phyloP scores from a whole-genome alignment of 139 green algal species.

The Ettlia oleoabundans region DNA sequence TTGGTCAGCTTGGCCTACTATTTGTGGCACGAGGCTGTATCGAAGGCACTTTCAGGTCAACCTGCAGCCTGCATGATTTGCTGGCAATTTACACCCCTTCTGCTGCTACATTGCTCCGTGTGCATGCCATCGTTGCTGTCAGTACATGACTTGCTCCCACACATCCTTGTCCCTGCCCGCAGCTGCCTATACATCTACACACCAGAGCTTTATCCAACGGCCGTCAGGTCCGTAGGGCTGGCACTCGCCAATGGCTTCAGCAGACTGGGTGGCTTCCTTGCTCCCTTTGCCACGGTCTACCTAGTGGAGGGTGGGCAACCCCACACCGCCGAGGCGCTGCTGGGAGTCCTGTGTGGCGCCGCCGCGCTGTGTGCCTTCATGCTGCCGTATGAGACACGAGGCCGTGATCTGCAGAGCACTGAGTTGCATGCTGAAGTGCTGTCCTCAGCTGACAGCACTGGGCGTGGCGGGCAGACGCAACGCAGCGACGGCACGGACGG shows the following conservation, averaged over 20 bases:
- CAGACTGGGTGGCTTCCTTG: constrained; percentile 70
- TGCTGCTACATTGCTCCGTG: too few species aligned
- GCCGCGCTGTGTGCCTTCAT: constrained; percentile 26
- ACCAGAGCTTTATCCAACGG: constrained; percentile 82
- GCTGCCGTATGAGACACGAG: constrained; percentile 56
- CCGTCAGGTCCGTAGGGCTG: constrained; percentile 69
- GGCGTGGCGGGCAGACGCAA: too few species aligned
- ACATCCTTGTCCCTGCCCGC: too few species aligned
- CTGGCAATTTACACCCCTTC: too few species aligned
- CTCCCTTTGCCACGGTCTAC: constrained; percentile 72
- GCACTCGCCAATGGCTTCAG: constrained; percentile 70
- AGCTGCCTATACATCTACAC: constrained; percentile 84
- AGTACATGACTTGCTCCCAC: too few species aligned
- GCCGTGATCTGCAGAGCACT: constrained; percentile 23
- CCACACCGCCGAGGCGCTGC: constrained; percentile 34
- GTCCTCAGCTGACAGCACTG: too few species aligned
- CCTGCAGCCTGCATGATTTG: too few species aligned
- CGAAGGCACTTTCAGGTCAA: too few species aligned
- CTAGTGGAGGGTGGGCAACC: constrained; percentile 51
- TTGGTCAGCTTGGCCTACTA: constrained; percentile 51
- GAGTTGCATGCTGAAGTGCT: not conserved
- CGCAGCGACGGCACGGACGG: not conserved
- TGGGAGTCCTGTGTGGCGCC: constrained; percentile 44
- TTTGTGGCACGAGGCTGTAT: constrained; percentile 65
- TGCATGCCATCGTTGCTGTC: too few species aligned